Percentiles rank a stretch among this genome's conserved stretches.
These are phyloP conservation scores for Aspergillus sp. DNA, from an alignment of 2,329 filamentous ascomycete genomes.

Conservation along the genomic window DNA sequence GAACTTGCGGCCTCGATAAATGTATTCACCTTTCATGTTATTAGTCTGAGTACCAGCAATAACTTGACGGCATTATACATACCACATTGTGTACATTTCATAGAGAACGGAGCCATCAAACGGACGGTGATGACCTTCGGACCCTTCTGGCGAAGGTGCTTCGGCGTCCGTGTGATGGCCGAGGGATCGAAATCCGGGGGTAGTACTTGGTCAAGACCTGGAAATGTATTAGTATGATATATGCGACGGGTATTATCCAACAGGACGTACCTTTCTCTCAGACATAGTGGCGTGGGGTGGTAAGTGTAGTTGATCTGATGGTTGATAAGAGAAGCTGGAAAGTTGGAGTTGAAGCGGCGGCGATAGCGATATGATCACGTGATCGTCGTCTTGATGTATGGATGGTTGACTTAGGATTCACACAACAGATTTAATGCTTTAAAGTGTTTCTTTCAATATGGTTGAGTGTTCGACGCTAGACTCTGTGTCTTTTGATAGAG, in stretches of 20 bases:
- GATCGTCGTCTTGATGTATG: neutral
- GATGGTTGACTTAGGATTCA: too few species aligned
- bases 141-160: constrained; percentile 57
- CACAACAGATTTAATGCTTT: too few species aligned
- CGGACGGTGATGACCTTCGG: constrained; percentile 82
- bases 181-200: constrained; percentile 82
- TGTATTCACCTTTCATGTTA: constrained; percentile 61
- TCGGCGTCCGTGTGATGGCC: constrained; percentile 63
- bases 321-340: neutral
- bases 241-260: constrained; percentile 44
- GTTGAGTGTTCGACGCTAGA: too few species aligned
- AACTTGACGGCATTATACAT: neutral
- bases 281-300: constrained; percentile 57
- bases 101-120: constrained; percentile 82
- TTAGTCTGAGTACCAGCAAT: neutral
- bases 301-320: neutral
- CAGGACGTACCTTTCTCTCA: constrained; percentile 70
- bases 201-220: constrained; percentile 43
- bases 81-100: constrained; percentile 59
- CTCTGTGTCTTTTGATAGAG: too few species aligned
- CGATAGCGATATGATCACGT: neutral
- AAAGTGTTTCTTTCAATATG: too few species aligned
- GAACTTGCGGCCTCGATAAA: constrained; percentile 92
- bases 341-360: neutral
- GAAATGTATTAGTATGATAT: neutral